Percentiles rank a stretch among this genome's conserved stretches.
phyloP scores from a whole-genome alignment of 495 filamentous ascomycete species.

The Lindgomyces ingoldianus region DNA sequence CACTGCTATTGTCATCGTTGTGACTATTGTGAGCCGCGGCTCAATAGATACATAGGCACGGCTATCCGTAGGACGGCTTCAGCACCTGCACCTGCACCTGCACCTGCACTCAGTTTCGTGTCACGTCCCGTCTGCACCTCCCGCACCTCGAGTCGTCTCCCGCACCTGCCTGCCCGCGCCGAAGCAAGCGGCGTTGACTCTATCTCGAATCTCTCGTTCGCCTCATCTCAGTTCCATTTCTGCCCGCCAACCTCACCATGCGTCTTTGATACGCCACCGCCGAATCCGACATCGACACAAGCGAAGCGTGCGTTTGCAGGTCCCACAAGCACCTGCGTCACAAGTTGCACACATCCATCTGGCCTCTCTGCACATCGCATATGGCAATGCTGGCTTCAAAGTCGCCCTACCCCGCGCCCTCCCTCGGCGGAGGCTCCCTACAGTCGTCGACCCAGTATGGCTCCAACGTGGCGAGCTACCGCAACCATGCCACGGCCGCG shows the following conservation, averaged over 20 bases:
- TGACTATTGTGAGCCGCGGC: conserved; percentile 7
- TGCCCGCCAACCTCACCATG: conserved; percentile 8
- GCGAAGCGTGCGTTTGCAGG: neutral
- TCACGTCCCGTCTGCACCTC: neutral
- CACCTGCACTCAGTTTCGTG: conserved; percentile 6
- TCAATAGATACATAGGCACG: neutral
- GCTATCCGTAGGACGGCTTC: too few species aligned
- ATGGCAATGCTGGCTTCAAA: conserved; percentile 92
- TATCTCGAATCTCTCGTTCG: too few species aligned
- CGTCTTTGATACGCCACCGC: conserved; percentile 7
- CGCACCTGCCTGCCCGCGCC: neutral
- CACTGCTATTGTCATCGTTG: neutral
- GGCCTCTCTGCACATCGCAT: neutral
- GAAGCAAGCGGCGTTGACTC: neutral
- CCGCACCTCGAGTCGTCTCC: conserved; percentile 1
- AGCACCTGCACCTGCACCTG: neutral
- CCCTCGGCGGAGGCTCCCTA: conserved; percentile 57
- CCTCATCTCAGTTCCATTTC: neutral
- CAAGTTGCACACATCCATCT: neutral
- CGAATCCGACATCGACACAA: neutral
- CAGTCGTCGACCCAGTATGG: conserved; percentile 55
- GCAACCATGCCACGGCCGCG: conserved; percentile 57
- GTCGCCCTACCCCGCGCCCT: conserved; percentile 63
- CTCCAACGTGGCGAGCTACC: conserved; percentile 56
- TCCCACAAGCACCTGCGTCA: neutral